Percentiles rank a stretch among this genome's conserved stretches.
phyloP scores from a whole-genome alignment of 352 stramenopile species.

The Phytophthora pinifolia region DNA sequence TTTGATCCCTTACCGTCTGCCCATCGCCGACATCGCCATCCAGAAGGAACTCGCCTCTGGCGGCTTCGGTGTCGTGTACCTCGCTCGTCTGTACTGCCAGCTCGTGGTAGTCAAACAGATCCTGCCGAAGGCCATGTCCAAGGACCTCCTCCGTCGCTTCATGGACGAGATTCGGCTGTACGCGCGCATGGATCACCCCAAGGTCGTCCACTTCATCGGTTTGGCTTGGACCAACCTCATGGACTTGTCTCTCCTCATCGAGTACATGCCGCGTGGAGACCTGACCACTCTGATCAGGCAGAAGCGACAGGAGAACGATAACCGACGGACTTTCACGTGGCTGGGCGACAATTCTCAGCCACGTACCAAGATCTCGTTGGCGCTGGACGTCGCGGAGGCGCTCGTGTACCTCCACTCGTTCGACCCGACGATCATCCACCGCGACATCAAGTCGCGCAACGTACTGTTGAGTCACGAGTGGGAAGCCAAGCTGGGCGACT shows the following conservation, averaged over 20 bases:
- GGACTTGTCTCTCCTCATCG: constrained; percentile 45
- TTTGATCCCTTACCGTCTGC: constrained; percentile 52
- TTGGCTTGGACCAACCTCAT: constrained; percentile 52
- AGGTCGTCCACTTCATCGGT: constrained; percentile 47
- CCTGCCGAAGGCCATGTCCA: constrained; percentile 35
- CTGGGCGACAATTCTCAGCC: constrained; percentile 20
- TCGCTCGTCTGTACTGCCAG: constrained; percentile 36
- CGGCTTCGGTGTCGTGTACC: constrained; percentile 57
- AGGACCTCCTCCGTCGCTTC: constrained; percentile 38
- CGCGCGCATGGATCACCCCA: constrained; percentile 37
- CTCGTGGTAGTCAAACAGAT: constrained; percentile 51
- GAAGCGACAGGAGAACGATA: constrained; percentile 34
- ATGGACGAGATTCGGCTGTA: constrained; percentile 46
- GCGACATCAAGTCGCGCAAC: constrained; percentile 51
- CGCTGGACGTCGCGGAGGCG: constrained; percentile 40
- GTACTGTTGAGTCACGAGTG: constrained; percentile 42
- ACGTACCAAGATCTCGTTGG: constrained; percentile 32
- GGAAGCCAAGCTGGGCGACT: constrained; percentile 54
- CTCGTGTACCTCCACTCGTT: constrained; percentile 48
- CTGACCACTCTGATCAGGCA: constrained; percentile 34
- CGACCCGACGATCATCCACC: constrained; percentile 49
- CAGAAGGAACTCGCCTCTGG: constrained; percentile 41
- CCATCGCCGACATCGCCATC: constrained; percentile 45
- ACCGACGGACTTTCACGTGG: constrained; percentile 30
- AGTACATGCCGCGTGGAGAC: constrained; percentile 49